Evolutionary conservation across 345 rosid genomes (phyloP).

Genomic region (Dovyalis caffra): DNA sequence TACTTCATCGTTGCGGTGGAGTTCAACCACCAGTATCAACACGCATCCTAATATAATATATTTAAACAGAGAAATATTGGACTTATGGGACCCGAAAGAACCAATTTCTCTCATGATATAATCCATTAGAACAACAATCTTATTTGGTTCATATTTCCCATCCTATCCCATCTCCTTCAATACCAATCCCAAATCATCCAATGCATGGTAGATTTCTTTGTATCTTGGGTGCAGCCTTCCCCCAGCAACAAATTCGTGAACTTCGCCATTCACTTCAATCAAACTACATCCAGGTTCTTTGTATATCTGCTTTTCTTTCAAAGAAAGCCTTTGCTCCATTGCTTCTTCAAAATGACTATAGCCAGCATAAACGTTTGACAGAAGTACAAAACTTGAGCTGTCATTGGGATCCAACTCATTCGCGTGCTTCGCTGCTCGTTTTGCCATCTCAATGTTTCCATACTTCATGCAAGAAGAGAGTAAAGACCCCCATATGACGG

Average conservation of each 20-base stretch:
- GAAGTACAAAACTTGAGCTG: conserved; percentile 57
- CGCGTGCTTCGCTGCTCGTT: conserved; percentile 47
- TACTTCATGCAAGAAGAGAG: conserved; percentile 58
- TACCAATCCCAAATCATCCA: conserved; percentile 32
- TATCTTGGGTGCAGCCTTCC: conserved; percentile 63
- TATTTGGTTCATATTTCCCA: background rate
- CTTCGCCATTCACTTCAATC: conserved; percentile 68
- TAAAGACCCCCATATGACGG: conserved; percentile 61
- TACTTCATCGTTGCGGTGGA: background rate
- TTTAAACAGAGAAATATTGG: background rate
- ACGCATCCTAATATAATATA: background rate
- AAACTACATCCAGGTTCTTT: conserved; percentile 75
- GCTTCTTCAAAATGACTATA: conserved; percentile 52
- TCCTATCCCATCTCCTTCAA: conserved; percentile 1
- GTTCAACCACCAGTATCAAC: background rate
- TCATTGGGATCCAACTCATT: conserved; percentile 53
- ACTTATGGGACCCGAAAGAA: background rate
- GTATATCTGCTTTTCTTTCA: conserved; percentile 54
- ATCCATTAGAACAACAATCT: background rate
- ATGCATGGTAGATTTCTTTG: conserved; percentile 46
- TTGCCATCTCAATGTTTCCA: conserved; percentile 55
- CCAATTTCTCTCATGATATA: background rate
- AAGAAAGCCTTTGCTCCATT: conserved; percentile 44
- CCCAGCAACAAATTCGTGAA: conserved; percentile 74
- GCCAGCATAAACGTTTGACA: conserved; percentile 70